Evolutionary conservation across 805 yeast species (phyloP).

Genomic region (Kluyveromyces siamensis): DNA sequence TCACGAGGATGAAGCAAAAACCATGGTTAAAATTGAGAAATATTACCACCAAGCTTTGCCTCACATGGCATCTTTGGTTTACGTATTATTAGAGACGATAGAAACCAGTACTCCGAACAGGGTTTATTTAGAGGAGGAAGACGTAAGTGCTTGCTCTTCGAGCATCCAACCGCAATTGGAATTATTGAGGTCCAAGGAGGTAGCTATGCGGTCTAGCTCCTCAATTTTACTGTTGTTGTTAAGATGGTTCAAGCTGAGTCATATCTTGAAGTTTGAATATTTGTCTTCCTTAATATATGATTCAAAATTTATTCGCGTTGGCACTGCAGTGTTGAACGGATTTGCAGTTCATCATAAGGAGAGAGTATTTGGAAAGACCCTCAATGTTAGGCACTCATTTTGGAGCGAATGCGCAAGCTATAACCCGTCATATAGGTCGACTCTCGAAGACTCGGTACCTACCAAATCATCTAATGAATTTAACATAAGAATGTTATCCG

Average conservation of each 20-base stretch:
- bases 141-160: constrained; percentile 7
- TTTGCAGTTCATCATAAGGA: constrained; percentile 24
- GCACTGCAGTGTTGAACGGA: constrained; percentile 18
- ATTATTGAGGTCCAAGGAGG: constrained; percentile 50
- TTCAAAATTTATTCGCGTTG: constrained; percentile 39
- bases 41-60: constrained; percentile 48
- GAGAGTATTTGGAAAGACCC: constrained; percentile 22
- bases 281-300: constrained; percentile 67
- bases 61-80: constrained; percentile 52
- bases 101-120: constrained; percentile 36
- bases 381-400: constrained; percentile 14
- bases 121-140: constrained; percentile 13
- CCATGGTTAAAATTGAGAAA: constrained; percentile 46
- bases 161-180: constrained; percentile 34
- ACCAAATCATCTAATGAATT: neutral
- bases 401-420: constrained; percentile 23
- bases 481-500: constrained; percentile 7
- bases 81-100: constrained; percentile 56
- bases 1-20: constrained; percentile 19
- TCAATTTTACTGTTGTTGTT: constrained; percentile 44
- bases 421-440: constrained; percentile 7
- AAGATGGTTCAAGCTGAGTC: constrained; percentile 74
- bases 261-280: constrained; percentile 71
- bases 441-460: neutral
- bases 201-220: constrained; percentile 49